These are phyloP conservation scores for Beauveria asiatica DNA, from an alignment of 2,329 filamentous ascomycete genomes.

Conservation along the genomic window DNA sequence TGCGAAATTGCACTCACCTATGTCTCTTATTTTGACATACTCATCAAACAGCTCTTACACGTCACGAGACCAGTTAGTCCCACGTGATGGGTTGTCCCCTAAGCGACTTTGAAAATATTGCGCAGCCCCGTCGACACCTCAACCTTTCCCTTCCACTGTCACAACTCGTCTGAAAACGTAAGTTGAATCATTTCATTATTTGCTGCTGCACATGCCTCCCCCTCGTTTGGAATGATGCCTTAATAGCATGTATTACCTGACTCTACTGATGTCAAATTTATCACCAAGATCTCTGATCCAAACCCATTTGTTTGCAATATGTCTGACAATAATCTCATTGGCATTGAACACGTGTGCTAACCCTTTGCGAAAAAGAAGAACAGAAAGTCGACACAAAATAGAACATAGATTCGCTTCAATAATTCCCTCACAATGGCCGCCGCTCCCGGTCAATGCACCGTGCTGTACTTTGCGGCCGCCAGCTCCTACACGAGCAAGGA, in stretches of 20 bases:
- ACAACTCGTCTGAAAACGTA: slow-evolving; percentile 23
- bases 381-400: neutral
- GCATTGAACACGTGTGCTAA: slow-evolving; percentile 16
- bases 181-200: slow-evolving; percentile 14
- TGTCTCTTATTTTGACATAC: no score
- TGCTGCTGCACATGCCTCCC: neutral
- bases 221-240: slow-evolving; percentile 40
- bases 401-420: no score
- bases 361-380: neutral
- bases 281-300: slow-evolving; percentile 66
- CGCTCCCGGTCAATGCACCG: slow-evolving; percentile 55
- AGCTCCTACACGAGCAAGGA: slow-evolving; percentile 62
- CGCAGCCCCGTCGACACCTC: neutral
- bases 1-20: no score
- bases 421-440: slow-evolving; percentile 23
- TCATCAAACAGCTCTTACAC: no score
- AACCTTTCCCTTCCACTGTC: slow-evolving; percentile 8
- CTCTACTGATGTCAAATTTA: slow-evolving; percentile 49
- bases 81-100: slow-evolving; percentile 10
- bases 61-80: neutral
- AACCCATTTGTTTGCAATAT: slow-evolving; percentile 12
- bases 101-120: slow-evolving; percentile 3
- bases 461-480: slow-evolving; percentile 76
- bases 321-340: neutral
- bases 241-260: slow-evolving; percentile 53